Evolutionary conservation across 352 stramenopile genomes (phyloP).

Genomic region (Phytophthora brassicae): DNA sequence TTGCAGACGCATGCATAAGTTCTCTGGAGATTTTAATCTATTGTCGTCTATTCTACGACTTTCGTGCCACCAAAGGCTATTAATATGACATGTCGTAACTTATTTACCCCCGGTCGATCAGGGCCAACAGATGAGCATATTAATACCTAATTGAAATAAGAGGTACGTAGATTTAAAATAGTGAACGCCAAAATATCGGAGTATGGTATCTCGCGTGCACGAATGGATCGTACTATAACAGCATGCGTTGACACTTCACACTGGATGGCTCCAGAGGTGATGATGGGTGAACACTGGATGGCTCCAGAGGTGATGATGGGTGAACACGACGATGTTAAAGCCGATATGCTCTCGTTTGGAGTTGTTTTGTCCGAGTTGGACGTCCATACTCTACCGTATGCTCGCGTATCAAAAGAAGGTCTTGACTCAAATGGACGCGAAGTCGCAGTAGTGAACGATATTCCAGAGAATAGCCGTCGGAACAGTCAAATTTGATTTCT

Average conservation of each 20-base stretch:
- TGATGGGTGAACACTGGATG: constrained; percentile 61
- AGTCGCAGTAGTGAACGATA: constrained; percentile 25
- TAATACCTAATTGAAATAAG: too few species aligned
- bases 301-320: constrained; percentile 61
- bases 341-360: constrained; percentile 56
- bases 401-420: constrained; percentile 11
- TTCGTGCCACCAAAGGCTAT: too few species aligned
- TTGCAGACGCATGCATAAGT: too few species aligned
- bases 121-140: too few species aligned
- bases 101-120: too few species aligned
- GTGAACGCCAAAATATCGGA: constrained; percentile 63
- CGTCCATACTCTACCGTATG: constrained; percentile 15
- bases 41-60: too few species aligned
- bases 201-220: constrained; percentile 49
- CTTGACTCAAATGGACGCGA: constrained; percentile 12
- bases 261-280: constrained; percentile 60
- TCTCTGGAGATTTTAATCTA: too few species aligned
- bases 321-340: constrained; percentile 46
- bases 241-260: constrained; percentile 49
- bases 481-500: constrained; percentile 32
- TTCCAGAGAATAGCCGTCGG: constrained; percentile 37
- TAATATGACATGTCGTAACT: too few species aligned
- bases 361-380: background rate
- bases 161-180: too few species aligned
- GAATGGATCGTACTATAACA: constrained; percentile 35